Evolutionary conservation across 2,329 filamentous ascomycete species (phyloP).

Genomic region (Cephalotrichum gorgonifer): DNA sequence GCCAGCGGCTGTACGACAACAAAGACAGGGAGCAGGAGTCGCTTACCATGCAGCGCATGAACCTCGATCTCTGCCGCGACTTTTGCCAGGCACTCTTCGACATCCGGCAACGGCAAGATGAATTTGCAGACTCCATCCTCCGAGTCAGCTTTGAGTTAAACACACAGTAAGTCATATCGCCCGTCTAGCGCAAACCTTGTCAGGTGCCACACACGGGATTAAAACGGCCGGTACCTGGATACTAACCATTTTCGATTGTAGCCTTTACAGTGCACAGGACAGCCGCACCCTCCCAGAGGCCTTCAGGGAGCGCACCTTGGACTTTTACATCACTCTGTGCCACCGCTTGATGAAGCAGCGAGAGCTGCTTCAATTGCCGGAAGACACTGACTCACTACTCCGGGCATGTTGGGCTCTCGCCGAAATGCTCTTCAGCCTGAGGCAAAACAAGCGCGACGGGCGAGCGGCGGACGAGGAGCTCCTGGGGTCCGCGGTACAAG

Average conservation of each 20-base stretch:
- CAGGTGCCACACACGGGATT: background rate
- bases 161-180: conserved; percentile 54
- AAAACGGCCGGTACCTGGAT: background rate
- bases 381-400: conserved; percentile 76
- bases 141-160: conserved; percentile 91
- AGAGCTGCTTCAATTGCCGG: conserved; percentile 53
- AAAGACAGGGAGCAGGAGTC: conserved; percentile 58
- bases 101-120: conserved; percentile 66
- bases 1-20: conserved; percentile 78
- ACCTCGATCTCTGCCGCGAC: conserved; percentile 77
- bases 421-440: conserved; percentile 85
- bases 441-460: conserved; percentile 68
- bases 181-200: background rate
- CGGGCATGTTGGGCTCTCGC: conserved; percentile 83
- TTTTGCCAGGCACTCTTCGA: conserved; percentile 92
- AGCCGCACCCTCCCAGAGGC: conserved; percentile 66
- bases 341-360: conserved; percentile 95
- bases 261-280: conserved; percentile 84
- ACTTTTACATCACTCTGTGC: conserved; percentile 90
- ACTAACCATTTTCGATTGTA: conserved; percentile 14
- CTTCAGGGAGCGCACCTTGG: conserved; percentile 80
- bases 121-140: conserved; percentile 73
- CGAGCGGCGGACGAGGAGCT: conserved; percentile 71
- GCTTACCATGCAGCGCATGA: conserved; percentile 56
- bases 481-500: conserved; percentile 77